Evolutionary conservation across 805 yeast species (phyloP).

Genomic region (Candida piceae): DNA sequence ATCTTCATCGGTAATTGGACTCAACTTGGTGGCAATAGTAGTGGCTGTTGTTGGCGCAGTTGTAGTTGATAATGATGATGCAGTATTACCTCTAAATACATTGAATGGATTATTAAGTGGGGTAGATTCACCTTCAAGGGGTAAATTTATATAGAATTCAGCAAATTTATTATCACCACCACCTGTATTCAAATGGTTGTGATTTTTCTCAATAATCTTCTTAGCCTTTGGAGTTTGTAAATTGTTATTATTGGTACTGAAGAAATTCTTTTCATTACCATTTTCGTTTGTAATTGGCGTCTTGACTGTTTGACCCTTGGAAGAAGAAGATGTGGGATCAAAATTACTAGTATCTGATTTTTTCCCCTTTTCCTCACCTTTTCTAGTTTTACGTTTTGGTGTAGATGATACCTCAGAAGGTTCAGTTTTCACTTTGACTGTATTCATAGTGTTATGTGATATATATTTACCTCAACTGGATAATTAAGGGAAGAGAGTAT

Average conservation of each 20-base stretch:
- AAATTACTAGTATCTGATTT: no score
- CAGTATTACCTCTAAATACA: slow-evolving; percentile 5
- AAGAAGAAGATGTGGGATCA: not conserved
- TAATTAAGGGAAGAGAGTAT: no score
- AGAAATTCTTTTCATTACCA: not conserved
- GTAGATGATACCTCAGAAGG: no score
- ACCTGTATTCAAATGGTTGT: slow-evolving; percentile 1
- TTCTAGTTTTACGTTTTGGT: no score
- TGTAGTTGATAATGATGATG: no score
- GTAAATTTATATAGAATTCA: slow-evolving; percentile 9
- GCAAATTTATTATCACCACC: slow-evolving; percentile 3
- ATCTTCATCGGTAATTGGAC: slow-evolving; percentile 8
- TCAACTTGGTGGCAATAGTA: slow-evolving; percentile 10
- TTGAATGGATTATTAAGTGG: slow-evolving; percentile 9
- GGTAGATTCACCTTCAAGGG: slow-evolving; percentile 10
- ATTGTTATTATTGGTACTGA: not conserved
- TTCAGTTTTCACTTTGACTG: slow-evolving; percentile 4
- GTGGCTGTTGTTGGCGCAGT: slow-evolving; percentile 13
- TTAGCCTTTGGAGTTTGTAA: slow-evolving; percentile 17
- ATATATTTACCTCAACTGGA: not conserved
- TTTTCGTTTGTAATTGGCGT: not conserved
- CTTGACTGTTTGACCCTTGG: no score
- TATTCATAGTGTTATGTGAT: not conserved
- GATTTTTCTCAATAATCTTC: slow-evolving; percentile 11
- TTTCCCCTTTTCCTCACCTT: no score